These are phyloP conservation scores for Vitis hybrid DNA, from an alignment of 177 flowering plant genomes.

Conservation along the genomic window DNA sequence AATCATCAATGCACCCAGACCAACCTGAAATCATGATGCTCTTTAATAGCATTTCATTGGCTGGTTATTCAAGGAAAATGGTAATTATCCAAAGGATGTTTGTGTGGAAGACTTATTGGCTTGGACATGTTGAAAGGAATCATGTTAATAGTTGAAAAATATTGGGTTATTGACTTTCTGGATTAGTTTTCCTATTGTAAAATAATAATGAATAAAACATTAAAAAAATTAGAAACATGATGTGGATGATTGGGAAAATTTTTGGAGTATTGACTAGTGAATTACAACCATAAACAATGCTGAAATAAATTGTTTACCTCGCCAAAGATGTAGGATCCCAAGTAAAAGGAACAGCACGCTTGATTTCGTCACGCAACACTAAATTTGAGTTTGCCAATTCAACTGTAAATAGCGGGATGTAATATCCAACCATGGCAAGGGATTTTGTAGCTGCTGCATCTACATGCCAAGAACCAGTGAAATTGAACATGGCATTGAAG, in stretches of 20 bases:
- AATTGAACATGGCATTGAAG: slow-evolving; percentile 96
- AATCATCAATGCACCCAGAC: background rate
- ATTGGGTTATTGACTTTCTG: no score
- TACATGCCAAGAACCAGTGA: slow-evolving; percentile 81
- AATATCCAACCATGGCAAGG: slow-evolving; percentile 85
- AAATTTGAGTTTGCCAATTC: slow-evolving; percentile 46
- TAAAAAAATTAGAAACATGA: no score
- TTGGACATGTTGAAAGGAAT: background rate
- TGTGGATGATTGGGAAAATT: no score
- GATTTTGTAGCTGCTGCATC: slow-evolving; percentile 91
- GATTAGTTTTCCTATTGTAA: no score
- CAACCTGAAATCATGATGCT: background rate
- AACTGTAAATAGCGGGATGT: slow-evolving; percentile 60
- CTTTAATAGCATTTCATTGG: background rate
- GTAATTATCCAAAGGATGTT: background rate
- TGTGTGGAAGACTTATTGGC: background rate
- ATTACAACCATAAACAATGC: background rate
- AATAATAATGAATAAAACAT: no score
- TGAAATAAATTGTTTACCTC: slow-evolving; percentile 48
- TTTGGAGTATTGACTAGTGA: background rate
- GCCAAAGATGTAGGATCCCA: slow-evolving; percentile 97
- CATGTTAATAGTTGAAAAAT: no score
- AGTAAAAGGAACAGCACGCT: slow-evolving; percentile 73
- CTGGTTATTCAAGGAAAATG: background rate
- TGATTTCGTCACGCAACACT: slow-evolving; percentile 70